Base-by-base conservation (phyloP, 805 yeast genomes). In the Hanseniaspora vineae region DNA sequence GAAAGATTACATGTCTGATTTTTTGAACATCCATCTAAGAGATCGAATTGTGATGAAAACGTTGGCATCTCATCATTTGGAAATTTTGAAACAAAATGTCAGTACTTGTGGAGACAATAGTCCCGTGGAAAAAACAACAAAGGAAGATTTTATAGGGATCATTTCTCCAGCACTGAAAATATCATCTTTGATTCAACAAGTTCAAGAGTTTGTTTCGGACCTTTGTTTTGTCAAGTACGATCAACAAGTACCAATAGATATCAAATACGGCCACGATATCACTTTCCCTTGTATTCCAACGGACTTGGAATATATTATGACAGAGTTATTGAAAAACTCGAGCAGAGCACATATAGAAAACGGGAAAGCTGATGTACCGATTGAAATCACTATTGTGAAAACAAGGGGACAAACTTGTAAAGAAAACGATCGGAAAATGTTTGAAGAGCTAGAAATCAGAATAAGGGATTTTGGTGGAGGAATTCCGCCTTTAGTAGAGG, bases 391-490 rank as follows among this genome's bases (percentile, higher is more conserved):
- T 2, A 66, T 79, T 2, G 70, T 76, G 29, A 58, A 64, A 49
- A 6, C 42, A 46, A 12, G 55, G 51, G 8, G 50, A 52, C 29
- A 62, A 54, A 20, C 45, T 50, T 12, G 51, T 54, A 2, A 58
- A 59, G 23, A 54, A 54, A 20, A 55, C 59, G 35, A 49, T 67
- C 49, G 55, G 60, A 44, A 33, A 29, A 53, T 13, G 15, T 13
- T 33, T 33, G 37, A 58, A 20, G 72, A 72, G n/a, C 67, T 87
- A 49, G 86, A 84, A 51, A 70, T 92, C 6, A 71, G 96, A 49
- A 69, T 90, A 33, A 71, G 95, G 42, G 98, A 90, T 66, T 74
- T 76, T 49, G 98, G 97, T 17, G 86, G 87, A 48, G 98, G 98
- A 3, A 87, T 90, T 31, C 73, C 80, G 5, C 81, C 87, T 1